Conservation (phyloP, 148 eudicot species). For the Camellia granthamiana region DNA sequence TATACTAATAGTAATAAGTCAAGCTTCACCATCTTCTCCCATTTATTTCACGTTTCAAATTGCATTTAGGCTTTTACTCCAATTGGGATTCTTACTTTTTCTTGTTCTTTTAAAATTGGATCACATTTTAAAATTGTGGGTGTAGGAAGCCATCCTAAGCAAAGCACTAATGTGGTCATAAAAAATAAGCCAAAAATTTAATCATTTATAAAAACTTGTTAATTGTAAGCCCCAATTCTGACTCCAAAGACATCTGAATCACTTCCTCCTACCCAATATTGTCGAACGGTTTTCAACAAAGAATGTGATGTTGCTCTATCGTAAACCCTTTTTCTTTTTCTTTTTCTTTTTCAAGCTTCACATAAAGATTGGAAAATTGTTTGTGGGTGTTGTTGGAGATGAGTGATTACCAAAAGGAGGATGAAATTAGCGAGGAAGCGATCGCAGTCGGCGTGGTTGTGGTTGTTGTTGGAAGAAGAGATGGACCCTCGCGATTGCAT, state of each 20-base stretch:
- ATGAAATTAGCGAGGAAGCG: conserved; percentile 61
- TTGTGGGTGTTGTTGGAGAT: not conserved
- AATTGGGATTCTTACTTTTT: not conserved
- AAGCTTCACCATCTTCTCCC: not conserved
- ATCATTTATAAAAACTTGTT: not conserved
- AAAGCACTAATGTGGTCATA: not conserved
- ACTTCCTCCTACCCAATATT: not conserved
- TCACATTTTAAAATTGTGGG: not conserved
- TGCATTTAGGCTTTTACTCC: not conserved
- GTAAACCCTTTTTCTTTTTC: not conserved
- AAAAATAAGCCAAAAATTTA: not conserved
- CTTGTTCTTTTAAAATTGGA: not conserved
- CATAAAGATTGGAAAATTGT: not conserved
- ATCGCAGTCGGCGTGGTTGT: conserved; percentile 39
- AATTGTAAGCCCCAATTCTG: not conserved
- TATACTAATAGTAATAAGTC: no score
- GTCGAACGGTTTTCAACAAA: not conserved
- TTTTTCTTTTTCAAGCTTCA: not conserved
- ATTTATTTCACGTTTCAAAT: not conserved
- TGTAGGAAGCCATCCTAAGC: not conserved
- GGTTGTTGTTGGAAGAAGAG: conserved; percentile 19
- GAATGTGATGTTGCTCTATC: not conserved
- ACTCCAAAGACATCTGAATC: not conserved
- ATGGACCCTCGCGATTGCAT: conserved; percentile 33
- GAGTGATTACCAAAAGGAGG: conserved; percentile 51